Evolutionary conservation across 805 yeast species (phyloP).

Genomic region (Ogataea naganishii): DNA sequence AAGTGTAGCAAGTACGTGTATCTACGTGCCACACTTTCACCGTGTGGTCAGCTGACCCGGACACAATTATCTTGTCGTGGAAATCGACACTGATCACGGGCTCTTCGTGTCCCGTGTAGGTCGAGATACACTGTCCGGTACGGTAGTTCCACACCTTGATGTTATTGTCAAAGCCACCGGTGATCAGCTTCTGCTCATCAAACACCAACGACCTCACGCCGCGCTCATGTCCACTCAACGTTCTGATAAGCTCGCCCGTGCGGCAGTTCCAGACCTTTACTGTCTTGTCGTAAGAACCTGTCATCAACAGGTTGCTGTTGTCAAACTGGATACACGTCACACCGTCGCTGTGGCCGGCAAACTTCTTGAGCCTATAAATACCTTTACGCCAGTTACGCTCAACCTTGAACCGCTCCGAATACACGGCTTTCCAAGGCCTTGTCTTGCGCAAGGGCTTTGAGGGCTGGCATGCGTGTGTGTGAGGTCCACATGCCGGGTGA

Average conservation of each 20-base stretch:
- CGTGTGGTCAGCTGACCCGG: slow-evolving; percentile 89
- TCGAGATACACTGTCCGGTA: slow-evolving; percentile 89
- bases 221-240: slow-evolving; percentile 81
- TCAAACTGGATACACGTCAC: slow-evolving; percentile 83
- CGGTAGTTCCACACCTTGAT: slow-evolving; percentile 94
- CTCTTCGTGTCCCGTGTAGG: slow-evolving; percentile 88
- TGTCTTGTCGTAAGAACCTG: slow-evolving; percentile 88
- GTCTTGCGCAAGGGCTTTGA: slow-evolving; percentile 30
- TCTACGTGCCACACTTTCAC: slow-evolving; percentile 97
- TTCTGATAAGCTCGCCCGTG: slow-evolving; percentile 66
- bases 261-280: slow-evolving; percentile 90
- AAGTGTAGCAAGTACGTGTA: slow-evolving; percentile 82
- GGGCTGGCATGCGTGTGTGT: no score
- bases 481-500: no score
- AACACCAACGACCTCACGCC: slow-evolving; percentile 82
- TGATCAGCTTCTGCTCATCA: slow-evolving; percentile 81
- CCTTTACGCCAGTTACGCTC: slow-evolving; percentile 96
- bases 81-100: slow-evolving; percentile 83
- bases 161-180: slow-evolving; percentile 87
- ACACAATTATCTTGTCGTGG: slow-evolving; percentile 69
- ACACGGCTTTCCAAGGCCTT: slow-evolving; percentile 94
- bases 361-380: slow-evolving; percentile 48
- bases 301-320: slow-evolving; percentile 64
- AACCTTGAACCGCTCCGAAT: slow-evolving; percentile 81
- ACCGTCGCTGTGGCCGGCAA: slow-evolving; percentile 81